A percentile compares a stretch with the other conserved stretches of the same genome.
Conservation (phyloP, 2,329 filamentous ascomycete species). For the Penicillium corylophilum region DNA sequence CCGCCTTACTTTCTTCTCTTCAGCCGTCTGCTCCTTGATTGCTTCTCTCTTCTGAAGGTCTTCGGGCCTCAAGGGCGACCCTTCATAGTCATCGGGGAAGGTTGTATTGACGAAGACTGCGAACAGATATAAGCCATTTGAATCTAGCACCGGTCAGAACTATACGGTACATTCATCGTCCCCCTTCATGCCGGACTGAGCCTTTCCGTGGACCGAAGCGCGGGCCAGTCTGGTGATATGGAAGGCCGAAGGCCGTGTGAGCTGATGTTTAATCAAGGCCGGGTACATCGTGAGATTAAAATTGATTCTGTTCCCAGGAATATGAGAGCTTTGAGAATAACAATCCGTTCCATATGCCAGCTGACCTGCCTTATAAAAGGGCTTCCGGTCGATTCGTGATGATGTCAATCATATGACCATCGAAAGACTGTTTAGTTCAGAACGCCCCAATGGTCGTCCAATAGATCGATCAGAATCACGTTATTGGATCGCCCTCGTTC, state of each 20-base stretch:
- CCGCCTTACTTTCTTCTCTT: not conserved
- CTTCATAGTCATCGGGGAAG: conserved; percentile 17
- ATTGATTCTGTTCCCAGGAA: not conserved
- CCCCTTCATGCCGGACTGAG: not conserved
- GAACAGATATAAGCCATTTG: not conserved
- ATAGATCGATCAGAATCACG: not conserved
- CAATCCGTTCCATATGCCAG: not conserved
- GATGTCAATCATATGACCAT: conserved; percentile 16
- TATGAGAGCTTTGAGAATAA: not conserved
- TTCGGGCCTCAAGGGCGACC: conserved; percentile 8
- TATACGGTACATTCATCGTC: conserved; percentile 12
- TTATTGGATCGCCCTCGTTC: not conserved
- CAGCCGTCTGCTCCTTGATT: not conserved
- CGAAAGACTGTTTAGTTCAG: not conserved
- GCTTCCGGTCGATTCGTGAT: conserved; percentile 5
- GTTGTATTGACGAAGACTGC: conserved; percentile 12
- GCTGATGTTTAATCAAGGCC: conserved; percentile 11
- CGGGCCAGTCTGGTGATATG: conserved; percentile 3
- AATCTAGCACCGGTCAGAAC: too few species aligned
- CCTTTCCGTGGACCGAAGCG: conserved; percentile 11
- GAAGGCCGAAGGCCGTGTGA: conserved; percentile 5
- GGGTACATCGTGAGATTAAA: conserved; percentile 7
- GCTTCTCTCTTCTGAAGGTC: conserved; percentile 2
- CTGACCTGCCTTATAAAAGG: not conserved
- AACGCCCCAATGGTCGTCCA: not conserved